Evolutionary conservation across 768 basidiomycete species (phyloP).

Genomic region (Leccinum ochraceum): DNA sequence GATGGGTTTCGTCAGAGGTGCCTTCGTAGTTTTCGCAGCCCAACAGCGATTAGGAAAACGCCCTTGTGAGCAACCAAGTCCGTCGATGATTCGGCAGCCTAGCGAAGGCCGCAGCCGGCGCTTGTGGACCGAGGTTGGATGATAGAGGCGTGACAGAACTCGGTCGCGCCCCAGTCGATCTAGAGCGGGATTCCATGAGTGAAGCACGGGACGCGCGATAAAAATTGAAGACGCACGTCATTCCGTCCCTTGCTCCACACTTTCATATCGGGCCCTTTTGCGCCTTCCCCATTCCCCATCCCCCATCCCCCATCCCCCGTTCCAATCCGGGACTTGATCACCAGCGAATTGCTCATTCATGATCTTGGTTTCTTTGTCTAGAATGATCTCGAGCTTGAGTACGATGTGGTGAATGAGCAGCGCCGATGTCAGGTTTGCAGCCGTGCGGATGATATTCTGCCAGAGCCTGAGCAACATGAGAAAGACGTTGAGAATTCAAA

Average conservation of each 20-base stretch:
- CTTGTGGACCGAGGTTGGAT: slow-evolving; percentile 89
- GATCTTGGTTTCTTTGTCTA: slow-evolving; percentile 90
- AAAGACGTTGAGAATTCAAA: too few species aligned
- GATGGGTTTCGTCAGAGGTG: slow-evolving; percentile 43
- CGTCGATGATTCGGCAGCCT: slow-evolving; percentile 81
- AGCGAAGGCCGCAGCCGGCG: slow-evolving; percentile 84
- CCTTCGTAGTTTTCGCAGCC: slow-evolving; percentile 66
- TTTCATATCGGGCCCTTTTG: slow-evolving; percentile 88
- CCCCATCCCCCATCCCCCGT: slow-evolving; percentile 23
- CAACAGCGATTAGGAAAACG: slow-evolving; percentile 83
- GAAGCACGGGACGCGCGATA: neutral
- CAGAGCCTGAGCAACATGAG: too few species aligned
- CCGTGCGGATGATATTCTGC: too few species aligned
- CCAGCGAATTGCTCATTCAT: slow-evolving; percentile 83
- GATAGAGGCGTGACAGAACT: slow-evolving; percentile 94
- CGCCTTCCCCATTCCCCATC: slow-evolving; percentile 54
- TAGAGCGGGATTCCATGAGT: slow-evolving; percentile 33
- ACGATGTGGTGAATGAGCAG: slow-evolving; percentile 85
- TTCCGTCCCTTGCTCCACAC: slow-evolving; percentile 81
- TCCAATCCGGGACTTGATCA: slow-evolving; percentile 78
- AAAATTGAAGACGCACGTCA: slow-evolving; percentile 53
- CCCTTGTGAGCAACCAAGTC: slow-evolving; percentile 86
- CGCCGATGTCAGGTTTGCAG: slow-evolving; percentile 75
- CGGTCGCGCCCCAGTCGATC: slow-evolving; percentile 86
- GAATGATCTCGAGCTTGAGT: slow-evolving; percentile 82